phyloP scores from a whole-genome alignment of 768 basidiomycete species.

The Trametes sanguinea region DNA sequence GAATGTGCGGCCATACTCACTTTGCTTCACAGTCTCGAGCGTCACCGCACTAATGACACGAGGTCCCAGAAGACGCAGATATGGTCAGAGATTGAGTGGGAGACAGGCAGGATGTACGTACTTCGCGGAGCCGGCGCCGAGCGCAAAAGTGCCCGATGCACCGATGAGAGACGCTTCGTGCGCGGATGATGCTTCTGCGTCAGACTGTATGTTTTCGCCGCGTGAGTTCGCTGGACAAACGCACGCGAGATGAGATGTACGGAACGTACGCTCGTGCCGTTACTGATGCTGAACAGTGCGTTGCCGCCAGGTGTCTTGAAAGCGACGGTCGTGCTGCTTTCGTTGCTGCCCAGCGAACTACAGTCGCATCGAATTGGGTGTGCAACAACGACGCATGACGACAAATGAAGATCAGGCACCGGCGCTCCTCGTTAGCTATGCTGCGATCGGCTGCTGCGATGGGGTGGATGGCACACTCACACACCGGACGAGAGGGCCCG shows the following conservation, averaged over 20 bases:
- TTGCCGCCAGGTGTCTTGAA: slow-evolving; percentile 8
- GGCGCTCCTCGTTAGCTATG: slow-evolving; percentile 6
- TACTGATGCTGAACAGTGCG: slow-evolving; percentile 14
- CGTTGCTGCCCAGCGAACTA: slow-evolving; percentile 8
- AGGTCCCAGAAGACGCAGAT: background rate
- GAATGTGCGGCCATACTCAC: slow-evolving; percentile 1
- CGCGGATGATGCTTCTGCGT: background rate
- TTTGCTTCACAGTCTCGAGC: slow-evolving; percentile 9
- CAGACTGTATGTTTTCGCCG: slow-evolving; percentile 43
- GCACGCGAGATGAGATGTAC: background rate
- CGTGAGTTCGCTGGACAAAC: background rate
- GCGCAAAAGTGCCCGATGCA: slow-evolving; percentile 27
- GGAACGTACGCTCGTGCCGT: background rate
- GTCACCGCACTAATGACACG: slow-evolving; percentile 2
- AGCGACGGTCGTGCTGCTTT: slow-evolving; percentile 3
- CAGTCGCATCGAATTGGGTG: background rate
- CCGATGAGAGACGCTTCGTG: slow-evolving; percentile 40
- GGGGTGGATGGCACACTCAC: slow-evolving; percentile 8
- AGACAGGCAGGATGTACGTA: background rate
- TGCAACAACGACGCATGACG: slow-evolving; percentile 4
- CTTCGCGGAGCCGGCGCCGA: slow-evolving; percentile 20
- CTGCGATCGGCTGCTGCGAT: slow-evolving; percentile 1
- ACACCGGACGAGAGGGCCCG: slow-evolving; percentile 17
- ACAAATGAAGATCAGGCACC: slow-evolving; percentile 16
- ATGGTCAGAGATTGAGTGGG: background rate